Conservation (phyloP, 1,284 basidiomycete genomes). For the Neolentinus lepideus region DNA sequence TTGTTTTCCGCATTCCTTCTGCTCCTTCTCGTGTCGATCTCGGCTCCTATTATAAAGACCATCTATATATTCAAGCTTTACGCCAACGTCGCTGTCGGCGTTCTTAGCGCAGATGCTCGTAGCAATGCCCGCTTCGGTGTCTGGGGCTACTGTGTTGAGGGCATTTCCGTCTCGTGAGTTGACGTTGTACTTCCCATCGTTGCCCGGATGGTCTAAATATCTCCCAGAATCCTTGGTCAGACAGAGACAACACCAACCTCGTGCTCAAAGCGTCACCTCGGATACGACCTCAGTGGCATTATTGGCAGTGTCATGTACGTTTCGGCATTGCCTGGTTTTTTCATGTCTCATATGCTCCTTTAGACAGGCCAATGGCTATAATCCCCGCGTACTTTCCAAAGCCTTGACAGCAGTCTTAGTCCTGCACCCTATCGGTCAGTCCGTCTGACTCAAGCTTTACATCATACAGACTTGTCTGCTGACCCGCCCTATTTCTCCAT, state of each 20-base stretch:
- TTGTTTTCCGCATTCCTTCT: conserved; percentile 45
- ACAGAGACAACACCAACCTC: conserved; percentile 25
- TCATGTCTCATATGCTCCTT: neutral
- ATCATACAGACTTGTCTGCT: conserved; percentile 5
- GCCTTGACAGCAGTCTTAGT: conserved; percentile 30
- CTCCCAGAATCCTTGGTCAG: conserved; percentile 31
- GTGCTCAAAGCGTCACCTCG: conserved; percentile 40
- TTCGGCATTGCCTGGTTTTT: conserved; percentile 4
- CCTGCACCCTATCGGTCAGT: conserved; percentile 40
- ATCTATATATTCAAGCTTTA: conserved; percentile 44
- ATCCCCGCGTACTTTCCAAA: conserved; percentile 31
- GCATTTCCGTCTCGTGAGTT: conserved; percentile 37
- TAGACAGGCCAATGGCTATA: neutral
- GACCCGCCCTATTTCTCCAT: conserved; percentile 3
- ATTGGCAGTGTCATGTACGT: conserved; percentile 39
- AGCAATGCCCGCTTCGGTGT: conserved; percentile 43
- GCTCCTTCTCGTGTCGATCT: conserved; percentile 49
- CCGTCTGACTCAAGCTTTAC: neutral
- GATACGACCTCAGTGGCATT: conserved; percentile 43
- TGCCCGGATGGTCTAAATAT: neutral
- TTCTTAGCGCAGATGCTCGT: conserved; percentile 28
- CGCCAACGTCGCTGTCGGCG: conserved; percentile 25
- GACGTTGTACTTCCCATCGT: neutral
- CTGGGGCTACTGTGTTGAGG: conserved; percentile 53
- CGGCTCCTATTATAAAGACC: conserved; percentile 48